Evolutionary conservation across 306 rosid genomes (phyloP).

Genomic region (Herpetospermum pedunculosum): DNA sequence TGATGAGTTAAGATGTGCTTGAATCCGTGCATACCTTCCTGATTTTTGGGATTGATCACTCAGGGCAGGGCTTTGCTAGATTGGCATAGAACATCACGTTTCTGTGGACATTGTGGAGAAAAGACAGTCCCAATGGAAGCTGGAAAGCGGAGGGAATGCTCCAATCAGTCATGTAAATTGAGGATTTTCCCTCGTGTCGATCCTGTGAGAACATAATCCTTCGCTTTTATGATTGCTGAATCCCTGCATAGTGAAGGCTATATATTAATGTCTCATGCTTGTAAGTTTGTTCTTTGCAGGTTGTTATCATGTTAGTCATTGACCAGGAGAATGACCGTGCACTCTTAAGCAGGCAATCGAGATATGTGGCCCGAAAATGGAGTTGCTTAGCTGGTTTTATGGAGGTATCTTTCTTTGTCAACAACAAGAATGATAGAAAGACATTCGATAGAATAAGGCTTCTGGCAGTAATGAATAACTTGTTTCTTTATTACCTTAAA

Average conservation of each 20-base stretch:
- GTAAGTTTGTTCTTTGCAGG: slow-evolving; percentile 29
- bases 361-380: slow-evolving; percentile 56
- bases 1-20: neutral
- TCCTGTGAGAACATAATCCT: slow-evolving; percentile 40
- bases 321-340: slow-evolving; percentile 68
- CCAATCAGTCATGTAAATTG: slow-evolving; percentile 55
- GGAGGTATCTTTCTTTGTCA: slow-evolving; percentile 42
- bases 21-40: neutral
- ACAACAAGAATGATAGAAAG: neutral
- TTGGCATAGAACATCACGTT: slow-evolving; percentile 59
- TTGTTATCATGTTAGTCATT: slow-evolving; percentile 85
- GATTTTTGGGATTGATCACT: slow-evolving; percentile 14
- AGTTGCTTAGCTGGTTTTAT: slow-evolving; percentile 83
- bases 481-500: neutral
- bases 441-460: neutral
- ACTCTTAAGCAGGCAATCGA: slow-evolving; percentile 52
- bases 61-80: slow-evolving; percentile 89
- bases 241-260: neutral
- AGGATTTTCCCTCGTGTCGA: slow-evolving; percentile 86
- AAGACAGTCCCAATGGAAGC: slow-evolving; percentile 65
- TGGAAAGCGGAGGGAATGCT: slow-evolving; percentile 76
- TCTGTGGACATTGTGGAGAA: slow-evolving; percentile 82
- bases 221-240: neutral
- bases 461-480: neutral
- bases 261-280: slow-evolving; percentile 4